Evolutionary conservation across 352 stramenopile species (phyloP), one percentile per base, ranked within the genome.

Genomic region (Pythium aristosporum): DNA sequence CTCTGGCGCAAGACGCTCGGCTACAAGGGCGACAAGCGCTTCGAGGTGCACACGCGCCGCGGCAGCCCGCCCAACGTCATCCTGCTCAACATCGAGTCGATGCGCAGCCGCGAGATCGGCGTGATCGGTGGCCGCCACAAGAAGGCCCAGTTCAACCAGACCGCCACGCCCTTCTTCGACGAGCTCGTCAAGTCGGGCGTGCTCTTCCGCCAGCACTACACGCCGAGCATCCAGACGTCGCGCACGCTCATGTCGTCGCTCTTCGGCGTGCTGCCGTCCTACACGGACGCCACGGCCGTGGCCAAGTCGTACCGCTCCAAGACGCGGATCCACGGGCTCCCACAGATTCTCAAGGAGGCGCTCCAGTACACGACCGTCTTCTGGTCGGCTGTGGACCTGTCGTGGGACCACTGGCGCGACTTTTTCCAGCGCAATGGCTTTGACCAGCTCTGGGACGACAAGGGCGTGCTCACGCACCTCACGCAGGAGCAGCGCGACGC

Each of bases 71-170:
- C 61, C 3, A 68, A 28, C 15, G n/a, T 68, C 10, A 5, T 68
- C 10, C 7, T 68, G n/a, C 41, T 68, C 52, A 63, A 68, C 36
- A 4, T 68, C 44, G 61, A 68, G 44, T 63, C 61, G 3, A 46
- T 57, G 15, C 61, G 61, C 9, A 58, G 44, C 32, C 61, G 21
- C 25, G 61, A 68, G 44, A 18, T 60, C 43, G 60, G 60, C 6
- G 60, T 61, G 30, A 30, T 67, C 23, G 60, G 60, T 8, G 60
- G 60, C 4, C 50, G 50, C 41, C 2, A 20, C 3, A 61, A 48
- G 18, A 54, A 50, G 41, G 34, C 30, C 20, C 12, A 42, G 43
- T 58, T 56, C 25, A 58, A 58, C 48, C 43, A 61, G 53, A 58
- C 53, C 6, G 52, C 53, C 30, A 68, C 61, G 16, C 61, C 61